Conservation (phyloP, 306 rosid genomes). For the Prunus fruticosa region DNA sequence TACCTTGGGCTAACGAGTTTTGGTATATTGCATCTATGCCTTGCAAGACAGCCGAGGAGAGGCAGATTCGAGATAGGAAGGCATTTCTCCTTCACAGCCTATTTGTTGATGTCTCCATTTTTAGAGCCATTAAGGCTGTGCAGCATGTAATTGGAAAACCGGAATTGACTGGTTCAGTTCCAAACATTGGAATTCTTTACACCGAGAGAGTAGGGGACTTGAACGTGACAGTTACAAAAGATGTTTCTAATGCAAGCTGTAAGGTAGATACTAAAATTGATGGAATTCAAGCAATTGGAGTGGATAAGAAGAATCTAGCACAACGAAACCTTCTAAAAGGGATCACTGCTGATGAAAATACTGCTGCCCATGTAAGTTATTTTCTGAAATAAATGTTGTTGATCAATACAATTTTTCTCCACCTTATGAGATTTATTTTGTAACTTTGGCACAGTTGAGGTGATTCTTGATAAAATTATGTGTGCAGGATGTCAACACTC, state of each 20-base stretch:
- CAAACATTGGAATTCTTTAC: slow-evolving; percentile 41
- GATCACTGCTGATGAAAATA: slow-evolving; percentile 97
- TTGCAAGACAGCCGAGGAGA: slow-evolving; percentile 89
- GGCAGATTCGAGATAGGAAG: slow-evolving; percentile 89
- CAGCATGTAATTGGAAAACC: slow-evolving; percentile 51
- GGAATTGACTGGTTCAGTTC: slow-evolving; percentile 33
- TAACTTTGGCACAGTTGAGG: slow-evolving; percentile 12
- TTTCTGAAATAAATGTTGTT: slow-evolving; percentile 23
- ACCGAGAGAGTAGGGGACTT: slow-evolving; percentile 69
- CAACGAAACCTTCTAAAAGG: slow-evolving; percentile 89
- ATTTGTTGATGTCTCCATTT: slow-evolving; percentile 85
- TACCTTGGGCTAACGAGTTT: slow-evolving; percentile 90
- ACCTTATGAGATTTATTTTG: not conserved
- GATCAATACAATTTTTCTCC: slow-evolving; percentile 10
- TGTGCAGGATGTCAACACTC: slow-evolving; percentile 75
- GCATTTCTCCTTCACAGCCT: slow-evolving; percentile 94
- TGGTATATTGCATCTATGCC: slow-evolving; percentile 82
- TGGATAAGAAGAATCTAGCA: slow-evolving; percentile 53
- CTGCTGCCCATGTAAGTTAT: slow-evolving; percentile 87
- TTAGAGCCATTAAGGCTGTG: slow-evolving; percentile 69
- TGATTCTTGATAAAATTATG: slow-evolving; percentile 30
- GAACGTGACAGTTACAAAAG: slow-evolving; percentile 66
- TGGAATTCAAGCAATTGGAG: slow-evolving; percentile 72
- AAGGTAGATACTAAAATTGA: slow-evolving; percentile 92
- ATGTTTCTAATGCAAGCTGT: slow-evolving; percentile 72